Conservation (phyloP, 2,329 filamentous ascomycete species). For the Thelonectria discophora region DNA sequence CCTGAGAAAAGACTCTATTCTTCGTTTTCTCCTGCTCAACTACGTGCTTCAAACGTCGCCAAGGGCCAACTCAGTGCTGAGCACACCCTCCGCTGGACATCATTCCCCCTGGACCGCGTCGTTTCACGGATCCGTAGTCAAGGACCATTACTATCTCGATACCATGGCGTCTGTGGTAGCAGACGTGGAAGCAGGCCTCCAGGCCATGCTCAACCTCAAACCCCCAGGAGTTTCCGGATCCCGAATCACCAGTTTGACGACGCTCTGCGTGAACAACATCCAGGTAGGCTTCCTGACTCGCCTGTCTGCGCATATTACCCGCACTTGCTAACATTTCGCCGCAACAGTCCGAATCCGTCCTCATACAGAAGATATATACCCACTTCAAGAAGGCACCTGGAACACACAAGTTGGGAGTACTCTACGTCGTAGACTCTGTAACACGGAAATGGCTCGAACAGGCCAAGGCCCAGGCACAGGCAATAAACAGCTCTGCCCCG, state of each 20-base stretch:
- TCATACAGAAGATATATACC: conserved; percentile 96
- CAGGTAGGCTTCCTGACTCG: conserved; percentile 68
- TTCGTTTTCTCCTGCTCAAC: conserved; percentile 20
- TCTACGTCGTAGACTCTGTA: conserved; percentile 99
- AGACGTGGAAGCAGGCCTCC: conserved; percentile 88
- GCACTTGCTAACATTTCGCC: conserved; percentile 36
- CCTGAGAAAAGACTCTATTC: conserved; percentile 15
- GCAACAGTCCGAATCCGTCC: conserved; percentile 84
- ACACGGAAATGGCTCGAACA: conserved; percentile 98
- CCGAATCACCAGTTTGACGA: conserved; percentile 87
- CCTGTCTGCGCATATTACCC: conserved; percentile 5
- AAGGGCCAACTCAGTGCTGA: conserved; percentile 26
- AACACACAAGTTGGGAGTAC: conserved; percentile 97
- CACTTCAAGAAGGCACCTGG: conserved; percentile 95
- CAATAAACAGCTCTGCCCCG: conserved; percentile 80
- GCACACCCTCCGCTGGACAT: conserved; percentile 18
- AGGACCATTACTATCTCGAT: conserved; percentile 25
- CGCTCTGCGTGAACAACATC: conserved; percentile 87
- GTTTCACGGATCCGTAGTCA: conserved; percentile 35
- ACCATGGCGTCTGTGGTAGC: conserved; percentile 84
- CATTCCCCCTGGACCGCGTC: conserved; percentile 24
- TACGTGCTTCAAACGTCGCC: conserved; percentile 29
- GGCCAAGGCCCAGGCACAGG: conserved; percentile 85
- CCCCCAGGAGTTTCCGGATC: conserved; percentile 93
- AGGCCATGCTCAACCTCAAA: conserved; percentile 91